Conservation (phyloP, 495 filamentous ascomycete species). For the Parathielavia appendiculata region DNA sequence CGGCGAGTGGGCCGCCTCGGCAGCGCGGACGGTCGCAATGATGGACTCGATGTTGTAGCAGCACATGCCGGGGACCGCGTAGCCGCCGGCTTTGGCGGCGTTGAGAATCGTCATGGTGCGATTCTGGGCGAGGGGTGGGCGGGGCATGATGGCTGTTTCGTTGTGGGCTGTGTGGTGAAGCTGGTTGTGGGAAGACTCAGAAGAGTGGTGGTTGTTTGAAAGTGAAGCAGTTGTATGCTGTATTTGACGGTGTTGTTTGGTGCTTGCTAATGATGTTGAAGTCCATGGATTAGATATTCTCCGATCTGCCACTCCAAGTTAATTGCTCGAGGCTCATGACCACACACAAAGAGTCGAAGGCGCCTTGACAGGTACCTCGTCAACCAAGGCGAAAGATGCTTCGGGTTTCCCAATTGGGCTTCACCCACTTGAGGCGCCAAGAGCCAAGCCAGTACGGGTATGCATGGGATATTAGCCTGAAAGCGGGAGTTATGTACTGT, state of each 20-base stretch:
- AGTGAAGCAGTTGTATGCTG: neutral
- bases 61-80: constrained; percentile 71
- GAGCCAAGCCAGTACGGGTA: constrained; percentile 13
- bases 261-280: neutral
- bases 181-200: neutral
- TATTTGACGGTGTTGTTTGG: neutral
- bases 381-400: neutral
- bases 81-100: constrained; percentile 58
- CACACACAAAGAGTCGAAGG: neutral
- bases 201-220: constrained; percentile 8
- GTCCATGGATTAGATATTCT: neutral
- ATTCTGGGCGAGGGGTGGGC: constrained; percentile 51
- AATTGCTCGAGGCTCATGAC: neutral
- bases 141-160: constrained; percentile 43
- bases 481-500: constrained; percentile 9
- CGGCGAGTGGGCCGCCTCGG: constrained; percentile 65
- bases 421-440: constrained; percentile 18
- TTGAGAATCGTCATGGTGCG: constrained; percentile 64
- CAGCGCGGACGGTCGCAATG: constrained; percentile 71
- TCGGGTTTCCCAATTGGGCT: constrained; percentile 27
- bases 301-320: neutral
- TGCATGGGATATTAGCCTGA: constrained; percentile 25
- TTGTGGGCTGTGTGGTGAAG: neutral
- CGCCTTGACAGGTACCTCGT: neutral
- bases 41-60: constrained; percentile 85